Evolutionary conservation across 192 early-diverging fungal species (phyloP).

Genomic region (Helicostylum pulchrum): DNA sequence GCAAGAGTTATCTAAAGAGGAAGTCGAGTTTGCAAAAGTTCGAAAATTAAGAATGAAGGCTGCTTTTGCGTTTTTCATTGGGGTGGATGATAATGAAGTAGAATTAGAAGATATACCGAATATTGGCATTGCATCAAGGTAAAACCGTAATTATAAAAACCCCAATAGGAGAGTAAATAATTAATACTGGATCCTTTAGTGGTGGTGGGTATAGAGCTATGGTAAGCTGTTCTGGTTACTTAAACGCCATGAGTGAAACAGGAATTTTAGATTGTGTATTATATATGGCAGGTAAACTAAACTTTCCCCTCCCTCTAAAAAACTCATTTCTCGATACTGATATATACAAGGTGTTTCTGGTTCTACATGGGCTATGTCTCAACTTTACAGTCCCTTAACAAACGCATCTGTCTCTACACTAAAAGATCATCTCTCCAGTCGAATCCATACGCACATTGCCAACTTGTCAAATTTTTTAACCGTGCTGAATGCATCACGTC

Average conservation of each 20-base stretch:
- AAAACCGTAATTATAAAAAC: neutral
- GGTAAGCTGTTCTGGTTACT: constrained; percentile 66
- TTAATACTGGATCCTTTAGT: constrained; percentile 23
- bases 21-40: constrained; percentile 42
- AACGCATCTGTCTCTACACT: constrained; percentile 35
- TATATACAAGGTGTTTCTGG: constrained; percentile 47
- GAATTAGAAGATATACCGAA: constrained; percentile 66
- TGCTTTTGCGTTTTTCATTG: constrained; percentile 74
- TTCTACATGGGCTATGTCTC: constrained; percentile 57
- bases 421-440: constrained; percentile 36
- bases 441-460: constrained; percentile 46
- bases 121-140: constrained; percentile 65
- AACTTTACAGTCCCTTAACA: constrained; percentile 42
- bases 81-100: constrained; percentile 57
- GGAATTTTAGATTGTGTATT: constrained; percentile 67
- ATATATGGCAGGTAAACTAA: constrained; percentile 61
- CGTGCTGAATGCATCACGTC: constrained; percentile 7
- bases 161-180: neutral
- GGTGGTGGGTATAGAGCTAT: constrained; percentile 82
- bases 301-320: neutral
- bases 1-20: constrained; percentile 41
- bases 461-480: constrained; percentile 40
- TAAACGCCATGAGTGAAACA: constrained; percentile 56
- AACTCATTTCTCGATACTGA: neutral
- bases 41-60: constrained; percentile 49